Evolutionary conservation across 345 rosid species (phyloP).

Genomic region (Rhizophora mangle): DNA sequence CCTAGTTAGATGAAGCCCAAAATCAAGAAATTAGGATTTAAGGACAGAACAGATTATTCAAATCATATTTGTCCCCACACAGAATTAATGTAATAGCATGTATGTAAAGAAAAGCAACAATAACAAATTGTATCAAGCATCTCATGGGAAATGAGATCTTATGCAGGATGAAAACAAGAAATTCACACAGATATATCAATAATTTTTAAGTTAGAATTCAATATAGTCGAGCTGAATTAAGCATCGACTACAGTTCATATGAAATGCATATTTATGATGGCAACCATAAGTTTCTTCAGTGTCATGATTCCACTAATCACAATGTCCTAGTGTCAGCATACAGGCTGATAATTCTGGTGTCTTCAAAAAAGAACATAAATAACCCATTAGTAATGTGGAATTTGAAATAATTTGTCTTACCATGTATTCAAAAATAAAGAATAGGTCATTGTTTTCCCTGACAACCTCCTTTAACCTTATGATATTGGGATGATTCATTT

Average conservation of each 20-base stretch:
- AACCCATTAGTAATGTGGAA: not conserved
- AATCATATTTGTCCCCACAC: not conserved
- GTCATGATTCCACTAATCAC: not conserved
- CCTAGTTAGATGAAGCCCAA: conserved; percentile 38
- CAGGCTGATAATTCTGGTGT: not conserved
- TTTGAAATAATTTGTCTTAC: conserved; percentile 37
- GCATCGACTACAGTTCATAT: not conserved
- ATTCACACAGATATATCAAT: not conserved
- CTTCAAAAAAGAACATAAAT: conserved; percentile 4
- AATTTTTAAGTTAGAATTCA: not conserved
- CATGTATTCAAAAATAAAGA: conserved; percentile 94
- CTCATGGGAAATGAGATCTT: not conserved
- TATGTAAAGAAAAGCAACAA: not conserved
- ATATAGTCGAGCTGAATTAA: not conserved
- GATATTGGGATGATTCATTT: conserved; percentile 78
- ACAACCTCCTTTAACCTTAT: conserved; percentile 91
- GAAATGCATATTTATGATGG: not conserved
- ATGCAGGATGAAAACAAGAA: not conserved
- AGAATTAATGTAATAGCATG: not conserved
- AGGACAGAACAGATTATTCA: conserved; percentile 1
- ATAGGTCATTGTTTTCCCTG: conserved; percentile 77
- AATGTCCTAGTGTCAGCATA: not conserved
- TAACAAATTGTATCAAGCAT: not conserved
- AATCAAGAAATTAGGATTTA: conserved; percentile 13
- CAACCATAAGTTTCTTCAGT: not conserved